Evolutionary conservation across 2,329 filamentous ascomycete species (phyloP).

Genomic region (Aspergillus tanneri): DNA sequence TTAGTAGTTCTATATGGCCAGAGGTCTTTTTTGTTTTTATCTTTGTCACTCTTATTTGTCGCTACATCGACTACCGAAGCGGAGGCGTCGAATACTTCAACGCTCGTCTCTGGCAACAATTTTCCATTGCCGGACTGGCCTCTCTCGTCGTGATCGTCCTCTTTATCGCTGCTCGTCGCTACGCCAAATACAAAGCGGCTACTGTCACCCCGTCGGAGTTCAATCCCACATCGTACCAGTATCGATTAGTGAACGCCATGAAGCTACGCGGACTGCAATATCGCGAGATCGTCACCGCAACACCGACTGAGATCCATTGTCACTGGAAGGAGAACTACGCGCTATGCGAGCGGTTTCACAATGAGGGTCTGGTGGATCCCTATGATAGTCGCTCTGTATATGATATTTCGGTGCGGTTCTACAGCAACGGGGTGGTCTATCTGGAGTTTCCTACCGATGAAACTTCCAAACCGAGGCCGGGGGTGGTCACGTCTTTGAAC

Average conservation of each 20-base stretch:
- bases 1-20: too few relatives aligned
- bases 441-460: neutral
- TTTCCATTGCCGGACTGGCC: neutral
- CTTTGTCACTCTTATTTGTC: too few relatives aligned
- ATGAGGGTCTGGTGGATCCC: constrained; percentile 3
- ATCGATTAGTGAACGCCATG: constrained; percentile 3
- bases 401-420: constrained; percentile 11
- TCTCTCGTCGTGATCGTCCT: neutral
- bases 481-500: neutral
- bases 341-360: neutral
- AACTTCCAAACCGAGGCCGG: neutral
- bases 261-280: neutral
- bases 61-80: neutral
- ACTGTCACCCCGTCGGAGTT: constrained; percentile 4
- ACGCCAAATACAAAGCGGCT: neutral
- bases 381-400: constrained; percentile 2
- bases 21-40: too few relatives aligned
- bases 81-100: neutral
- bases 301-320: neutral
- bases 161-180: neutral
- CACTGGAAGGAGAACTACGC: neutral
- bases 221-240: constrained; percentile 10
- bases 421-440: neutral
- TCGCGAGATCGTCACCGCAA: neutral
- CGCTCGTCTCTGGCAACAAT: neutral